phyloP scores from a whole-genome alignment of 164 flowering plant species.

The Protea cynaroides region DNA sequence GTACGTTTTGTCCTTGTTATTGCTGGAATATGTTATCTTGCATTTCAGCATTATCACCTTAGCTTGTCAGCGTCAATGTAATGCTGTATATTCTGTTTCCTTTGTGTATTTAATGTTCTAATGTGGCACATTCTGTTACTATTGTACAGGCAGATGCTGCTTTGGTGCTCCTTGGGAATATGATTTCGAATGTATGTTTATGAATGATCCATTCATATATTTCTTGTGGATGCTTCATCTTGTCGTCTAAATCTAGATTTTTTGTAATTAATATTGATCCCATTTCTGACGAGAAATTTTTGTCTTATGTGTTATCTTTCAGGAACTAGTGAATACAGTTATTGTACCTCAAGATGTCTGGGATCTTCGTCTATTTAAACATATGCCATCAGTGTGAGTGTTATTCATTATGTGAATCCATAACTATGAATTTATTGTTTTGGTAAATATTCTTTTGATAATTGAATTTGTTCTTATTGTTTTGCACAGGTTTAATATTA shows the following conservation, averaged over 20 bases:
- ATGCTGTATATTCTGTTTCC: background rate
- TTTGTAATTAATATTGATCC: too few species aligned
- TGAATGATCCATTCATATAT: background rate
- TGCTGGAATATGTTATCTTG: background rate
- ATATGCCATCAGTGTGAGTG: constrained; percentile 63
- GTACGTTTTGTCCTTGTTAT: background rate
- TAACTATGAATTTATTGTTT: background rate
- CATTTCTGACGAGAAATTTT: background rate
- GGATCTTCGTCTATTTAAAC: constrained; percentile 76
- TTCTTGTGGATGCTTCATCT: background rate
- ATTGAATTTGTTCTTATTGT: background rate
- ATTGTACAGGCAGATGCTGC: constrained; percentile 79
- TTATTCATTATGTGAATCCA: background rate
- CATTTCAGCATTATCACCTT: background rate
- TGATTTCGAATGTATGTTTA: constrained; percentile 56
- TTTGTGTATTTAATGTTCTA: background rate
- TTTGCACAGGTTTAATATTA: background rate
- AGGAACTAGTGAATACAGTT: constrained; percentile 45
- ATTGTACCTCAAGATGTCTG: constrained; percentile 73
- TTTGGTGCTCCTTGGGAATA: constrained; percentile 59
- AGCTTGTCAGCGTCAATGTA: background rate
- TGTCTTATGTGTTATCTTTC: constrained; percentile 12
- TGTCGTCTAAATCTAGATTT: too few species aligned
- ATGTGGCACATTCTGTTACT: constrained; percentile 4
- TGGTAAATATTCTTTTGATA: background rate